Evolutionary conservation across 108 stramenopile species (phyloP).

Genomic region (Parietichytrium sp.): DNA sequence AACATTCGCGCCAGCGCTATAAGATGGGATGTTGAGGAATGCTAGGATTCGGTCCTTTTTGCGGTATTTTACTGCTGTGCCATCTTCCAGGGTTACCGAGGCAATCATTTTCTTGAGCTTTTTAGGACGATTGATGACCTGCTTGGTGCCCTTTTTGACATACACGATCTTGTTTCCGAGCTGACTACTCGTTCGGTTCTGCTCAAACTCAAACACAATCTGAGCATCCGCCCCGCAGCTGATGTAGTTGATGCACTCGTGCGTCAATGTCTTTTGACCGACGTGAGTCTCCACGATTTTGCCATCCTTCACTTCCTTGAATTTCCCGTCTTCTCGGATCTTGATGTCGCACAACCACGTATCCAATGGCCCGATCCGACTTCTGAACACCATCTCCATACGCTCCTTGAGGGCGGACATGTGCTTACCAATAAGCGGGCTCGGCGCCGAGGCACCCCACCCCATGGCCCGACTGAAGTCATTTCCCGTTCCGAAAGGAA

Average conservation of each 20-base stretch:
- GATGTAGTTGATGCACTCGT: slow-evolving; percentile 20
- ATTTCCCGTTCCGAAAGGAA: slow-evolving; percentile 11
- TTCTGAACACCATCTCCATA: not conserved
- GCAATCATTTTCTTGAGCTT: not conserved
- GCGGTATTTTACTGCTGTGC: not conserved
- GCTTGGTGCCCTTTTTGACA: not conserved
- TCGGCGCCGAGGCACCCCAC: slow-evolving; percentile 1
- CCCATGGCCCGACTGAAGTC: slow-evolving; percentile 13
- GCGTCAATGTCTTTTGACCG: not conserved
- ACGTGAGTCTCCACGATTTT: not conserved
- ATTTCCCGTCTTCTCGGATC: not conserved
- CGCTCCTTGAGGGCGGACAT: not conserved
- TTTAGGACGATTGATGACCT: not conserved
- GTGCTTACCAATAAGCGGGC: not conserved
- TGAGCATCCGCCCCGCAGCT: not conserved
- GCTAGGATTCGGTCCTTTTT: not conserved
- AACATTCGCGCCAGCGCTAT: slow-evolving; percentile 7
- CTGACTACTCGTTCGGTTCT: not conserved
- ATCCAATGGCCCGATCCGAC: not conserved
- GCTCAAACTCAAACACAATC: slow-evolving; percentile 34
- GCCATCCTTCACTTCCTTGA: not conserved
- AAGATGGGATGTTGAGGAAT: slow-evolving; percentile 31
- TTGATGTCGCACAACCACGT: not conserved
- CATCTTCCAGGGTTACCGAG: not conserved
- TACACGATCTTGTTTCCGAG: slow-evolving; percentile 10